Conservation (phyloP, 2,329 filamentous ascomycete genomes). For the Hymenoscyphus linearis region DNA sequence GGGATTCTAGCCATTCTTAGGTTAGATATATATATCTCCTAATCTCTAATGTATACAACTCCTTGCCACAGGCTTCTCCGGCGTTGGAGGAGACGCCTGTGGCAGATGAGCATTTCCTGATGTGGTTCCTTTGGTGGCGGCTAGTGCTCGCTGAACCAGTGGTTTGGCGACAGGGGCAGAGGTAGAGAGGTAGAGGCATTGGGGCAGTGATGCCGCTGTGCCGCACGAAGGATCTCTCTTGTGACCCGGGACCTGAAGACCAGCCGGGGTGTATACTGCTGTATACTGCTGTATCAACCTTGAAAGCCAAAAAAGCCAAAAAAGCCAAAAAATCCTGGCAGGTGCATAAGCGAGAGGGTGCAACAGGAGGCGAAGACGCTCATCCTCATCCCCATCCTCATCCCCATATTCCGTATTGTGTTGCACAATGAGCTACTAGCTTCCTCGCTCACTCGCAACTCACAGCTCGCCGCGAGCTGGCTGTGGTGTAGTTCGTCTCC, state of each 20-base stretch:
- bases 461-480: too few relatives aligned
- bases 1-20: neutral
- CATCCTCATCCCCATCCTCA: neutral
- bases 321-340: neutral
- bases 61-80: conserved; percentile 7
- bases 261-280: too few relatives aligned
- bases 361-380: neutral
- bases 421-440: neutral
- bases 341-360: neutral
- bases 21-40: neutral
- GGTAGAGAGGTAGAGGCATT: neutral
- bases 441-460: neutral
- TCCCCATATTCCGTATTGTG: neutral
- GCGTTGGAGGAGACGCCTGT: neutral
- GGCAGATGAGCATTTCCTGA: neutral
- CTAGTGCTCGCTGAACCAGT: neutral
- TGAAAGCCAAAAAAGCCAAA: neutral
- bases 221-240: neutral
- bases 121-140: conserved; percentile 4
- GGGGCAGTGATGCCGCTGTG: neutral
- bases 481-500: neutral
- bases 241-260: neutral
- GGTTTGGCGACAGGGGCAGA: neutral
- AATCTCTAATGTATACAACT: conserved; percentile 18
- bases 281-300: too few relatives aligned